phyloP scores from a whole-genome alignment of 2,329 filamentous ascomycete genomes.

The Fusarium sp. region DNA sequence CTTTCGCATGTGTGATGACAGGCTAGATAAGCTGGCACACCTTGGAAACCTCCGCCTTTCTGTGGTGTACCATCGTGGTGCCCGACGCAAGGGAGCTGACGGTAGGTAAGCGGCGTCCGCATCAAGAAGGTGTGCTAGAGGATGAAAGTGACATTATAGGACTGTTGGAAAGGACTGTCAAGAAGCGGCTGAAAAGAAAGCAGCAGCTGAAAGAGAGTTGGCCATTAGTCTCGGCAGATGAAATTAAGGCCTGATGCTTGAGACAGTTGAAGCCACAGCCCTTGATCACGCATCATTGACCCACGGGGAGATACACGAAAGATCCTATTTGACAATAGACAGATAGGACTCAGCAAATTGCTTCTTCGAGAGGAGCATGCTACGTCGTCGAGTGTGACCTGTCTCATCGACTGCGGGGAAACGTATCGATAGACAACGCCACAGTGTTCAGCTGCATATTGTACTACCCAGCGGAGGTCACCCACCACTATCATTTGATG shows the following conservation, averaged over 20 bases:
- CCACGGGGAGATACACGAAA: neutral
- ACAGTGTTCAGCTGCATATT: neutral
- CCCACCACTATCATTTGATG: neutral
- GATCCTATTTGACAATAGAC: neutral
- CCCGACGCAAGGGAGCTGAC: neutral
- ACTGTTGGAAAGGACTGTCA: neutral
- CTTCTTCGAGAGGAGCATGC: neutral
- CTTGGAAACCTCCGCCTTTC: neutral
- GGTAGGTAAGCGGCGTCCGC: neutral
- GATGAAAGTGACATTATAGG: neutral
- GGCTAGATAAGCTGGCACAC: neutral
- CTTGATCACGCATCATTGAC: neutral
- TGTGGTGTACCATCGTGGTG: neutral
- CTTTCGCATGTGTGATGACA: neutral
- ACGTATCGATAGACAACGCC: neutral
- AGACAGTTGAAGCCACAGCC: neutral
- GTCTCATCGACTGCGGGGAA: neutral
- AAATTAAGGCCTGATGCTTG: neutral
- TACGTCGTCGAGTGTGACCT: neutral
- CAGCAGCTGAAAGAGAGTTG: neutral
- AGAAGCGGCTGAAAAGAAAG: neutral
- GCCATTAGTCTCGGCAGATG: neutral
- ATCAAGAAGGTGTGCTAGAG: neutral
- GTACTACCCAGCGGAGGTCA: neutral
- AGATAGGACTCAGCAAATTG: neutral